Percentiles rank a stretch among this genome's conserved stretches.
These are phyloP conservation scores for Trichocomaceae sp. DNA, from an alignment of 2,329 filamentous ascomycete genomes.

Conservation along the genomic window DNA sequence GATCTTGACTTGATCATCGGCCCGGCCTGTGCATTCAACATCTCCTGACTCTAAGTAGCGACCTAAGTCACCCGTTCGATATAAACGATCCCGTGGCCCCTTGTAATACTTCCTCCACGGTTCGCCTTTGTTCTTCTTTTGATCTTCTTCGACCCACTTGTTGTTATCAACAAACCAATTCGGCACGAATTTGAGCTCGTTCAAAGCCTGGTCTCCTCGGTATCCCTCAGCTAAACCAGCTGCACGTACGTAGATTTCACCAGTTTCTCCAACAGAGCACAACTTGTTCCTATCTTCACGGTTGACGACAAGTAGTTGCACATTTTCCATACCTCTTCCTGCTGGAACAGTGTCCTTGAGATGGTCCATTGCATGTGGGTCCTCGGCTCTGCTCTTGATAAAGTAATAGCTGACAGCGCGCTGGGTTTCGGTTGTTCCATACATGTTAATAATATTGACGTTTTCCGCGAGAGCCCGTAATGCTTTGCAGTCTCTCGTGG, in stretches of 20 bases:
- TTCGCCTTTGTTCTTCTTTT: conserved; percentile 49
- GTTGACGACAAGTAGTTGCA: conserved; percentile 80
- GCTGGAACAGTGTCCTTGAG: conserved; percentile 74
- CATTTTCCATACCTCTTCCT: conserved; percentile 78
- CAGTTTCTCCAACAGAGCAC: conserved; percentile 73
- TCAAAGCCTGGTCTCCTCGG: conserved; percentile 56
- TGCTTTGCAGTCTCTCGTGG: conserved; percentile 70
- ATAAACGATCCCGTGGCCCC: conserved; percentile 77
- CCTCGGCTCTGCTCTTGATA: conserved; percentile 57
- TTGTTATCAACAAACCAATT: conserved; percentile 81
- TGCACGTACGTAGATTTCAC: conserved; percentile 77
- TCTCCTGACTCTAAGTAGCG: conserved; percentile 63
- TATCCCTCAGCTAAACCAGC: conserved; percentile 81
- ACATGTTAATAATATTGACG: conserved; percentile 74
- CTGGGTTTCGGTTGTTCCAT: conserved; percentile 80
- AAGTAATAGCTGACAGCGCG: conserved; percentile 77
- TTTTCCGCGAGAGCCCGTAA: conserved; percentile 72
- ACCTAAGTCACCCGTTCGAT: conserved; percentile 81
- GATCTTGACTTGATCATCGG: conserved; percentile 90
- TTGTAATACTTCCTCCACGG: conserved; percentile 73
- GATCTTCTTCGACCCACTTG: conserved; percentile 61
- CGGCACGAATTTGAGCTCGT: conserved; percentile 66
- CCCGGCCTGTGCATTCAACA: conserved; percentile 71
- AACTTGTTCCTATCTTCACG: conserved; percentile 59
- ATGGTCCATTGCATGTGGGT: conserved; percentile 47